A percentile compares a stretch with the other conserved stretches of the same genome.
phyloP scores from a whole-genome alignment of 768 basidiomycete species.

The Termitomyces bulborhizus region DNA sequence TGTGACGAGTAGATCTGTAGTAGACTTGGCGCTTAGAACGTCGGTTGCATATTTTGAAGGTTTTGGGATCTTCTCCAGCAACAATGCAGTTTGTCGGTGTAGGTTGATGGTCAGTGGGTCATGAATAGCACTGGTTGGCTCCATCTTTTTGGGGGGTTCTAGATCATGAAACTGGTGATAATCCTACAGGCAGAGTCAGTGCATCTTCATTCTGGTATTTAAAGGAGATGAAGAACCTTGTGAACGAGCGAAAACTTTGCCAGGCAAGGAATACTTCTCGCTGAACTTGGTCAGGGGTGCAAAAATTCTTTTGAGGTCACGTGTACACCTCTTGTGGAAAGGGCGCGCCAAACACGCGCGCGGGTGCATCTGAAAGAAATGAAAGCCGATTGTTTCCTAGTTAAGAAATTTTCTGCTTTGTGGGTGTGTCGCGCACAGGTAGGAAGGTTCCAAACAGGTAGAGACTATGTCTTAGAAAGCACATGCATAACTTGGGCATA shows the following conservation, averaged over 20 bases:
- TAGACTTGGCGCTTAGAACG: conserved; percentile 33
- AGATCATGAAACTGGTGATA: background rate
- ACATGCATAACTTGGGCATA: too few species aligned
- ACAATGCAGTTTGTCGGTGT: conserved; percentile 39
- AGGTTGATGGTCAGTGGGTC: conserved; percentile 61
- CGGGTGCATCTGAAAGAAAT: too few species aligned
- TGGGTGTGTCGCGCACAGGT: too few species aligned
- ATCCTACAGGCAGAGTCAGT: background rate
- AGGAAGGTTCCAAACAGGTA: too few species aligned
- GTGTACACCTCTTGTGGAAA: background rate
- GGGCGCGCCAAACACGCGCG: too few species aligned
- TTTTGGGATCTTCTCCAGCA: conserved; percentile 39
- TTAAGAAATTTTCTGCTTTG: too few species aligned
- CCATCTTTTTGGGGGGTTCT: conserved; percentile 11
- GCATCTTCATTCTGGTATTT: background rate
- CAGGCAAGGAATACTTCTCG: background rate
- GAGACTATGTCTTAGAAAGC: too few species aligned
- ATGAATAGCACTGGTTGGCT: conserved; percentile 25
- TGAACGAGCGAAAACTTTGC: background rate
- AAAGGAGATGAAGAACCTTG: background rate
- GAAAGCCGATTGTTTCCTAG: too few species aligned
- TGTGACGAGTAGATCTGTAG: conserved; percentile 37
- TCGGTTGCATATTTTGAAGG: conserved; percentile 31
- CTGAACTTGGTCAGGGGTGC: background rate
- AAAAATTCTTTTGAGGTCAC: conserved; percentile 1